A percentile compares a stretch with the other conserved stretches of the same genome.
These are phyloP conservation scores for Halenospora varia DNA, from an alignment of 495 filamentous ascomycete species.

Conservation along the genomic window DNA sequence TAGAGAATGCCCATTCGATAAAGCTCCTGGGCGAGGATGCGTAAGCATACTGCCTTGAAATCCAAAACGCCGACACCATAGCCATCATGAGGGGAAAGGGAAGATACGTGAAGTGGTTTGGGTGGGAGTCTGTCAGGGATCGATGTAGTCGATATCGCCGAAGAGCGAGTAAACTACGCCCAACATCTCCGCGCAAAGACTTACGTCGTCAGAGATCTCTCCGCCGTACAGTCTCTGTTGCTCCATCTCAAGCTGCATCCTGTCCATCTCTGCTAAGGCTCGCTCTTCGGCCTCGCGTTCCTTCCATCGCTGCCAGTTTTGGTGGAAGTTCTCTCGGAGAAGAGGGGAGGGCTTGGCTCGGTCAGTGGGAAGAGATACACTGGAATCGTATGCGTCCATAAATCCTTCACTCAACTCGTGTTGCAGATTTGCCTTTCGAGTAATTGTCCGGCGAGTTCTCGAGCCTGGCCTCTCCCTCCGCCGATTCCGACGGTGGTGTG, in stretches of 20 bases:
- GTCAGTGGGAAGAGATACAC: slow-evolving; percentile 20
- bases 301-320: slow-evolving; percentile 28
- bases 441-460: slow-evolving; percentile 21
- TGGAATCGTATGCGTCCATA: slow-evolving; percentile 13
- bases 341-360: slow-evolving; percentile 21
- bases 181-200: slow-evolving; percentile 23
- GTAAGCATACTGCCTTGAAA: slow-evolving; percentile 24
- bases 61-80: slow-evolving; percentile 7
- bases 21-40: slow-evolving; percentile 23
- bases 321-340: slow-evolving; percentile 22
- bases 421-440: slow-evolving; percentile 16
- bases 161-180: slow-evolving; percentile 21
- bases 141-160: slow-evolving; percentile 28
- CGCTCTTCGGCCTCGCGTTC: slow-evolving; percentile 21
- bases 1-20: slow-evolving; percentile 21
- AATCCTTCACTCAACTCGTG: slow-evolving; percentile 17
- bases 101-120: not conserved
- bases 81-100: slow-evolving; percentile 6
- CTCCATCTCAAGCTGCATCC: slow-evolving; percentile 17
- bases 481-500: slow-evolving; percentile 24
- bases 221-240: slow-evolving; percentile 21
- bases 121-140: slow-evolving; percentile 22
- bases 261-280: slow-evolving; percentile 20
- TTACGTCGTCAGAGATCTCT: slow-evolving; percentile 24
- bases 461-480: slow-evolving; percentile 26